Evolutionary conservation across 345 rosid species (phyloP).

Genomic region (Noccaea bulbosa): DNA sequence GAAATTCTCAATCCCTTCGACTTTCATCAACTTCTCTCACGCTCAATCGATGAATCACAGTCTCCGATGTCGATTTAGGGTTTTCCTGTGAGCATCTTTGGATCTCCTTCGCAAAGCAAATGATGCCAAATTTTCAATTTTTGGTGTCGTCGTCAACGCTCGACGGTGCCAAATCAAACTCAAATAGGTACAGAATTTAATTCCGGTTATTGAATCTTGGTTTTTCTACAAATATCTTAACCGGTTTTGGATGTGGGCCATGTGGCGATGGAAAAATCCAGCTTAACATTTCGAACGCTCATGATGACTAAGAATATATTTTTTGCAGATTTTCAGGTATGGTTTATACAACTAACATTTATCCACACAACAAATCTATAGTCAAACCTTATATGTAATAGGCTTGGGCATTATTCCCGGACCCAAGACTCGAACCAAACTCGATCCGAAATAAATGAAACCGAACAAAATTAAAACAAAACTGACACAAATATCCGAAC

Average conservation of each 20-base stretch:
- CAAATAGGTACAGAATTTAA: background rate
- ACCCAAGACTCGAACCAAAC: too few relatives aligned
- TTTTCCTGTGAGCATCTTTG: constrained; percentile 29
- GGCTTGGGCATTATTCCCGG: too few relatives aligned
- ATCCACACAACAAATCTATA: too few relatives aligned
- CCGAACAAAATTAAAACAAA: too few relatives aligned
- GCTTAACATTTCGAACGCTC: too few relatives aligned
- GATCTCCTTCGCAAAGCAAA: constrained; percentile 35
- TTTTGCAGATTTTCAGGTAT: too few relatives aligned
- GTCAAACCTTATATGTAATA: too few relatives aligned
- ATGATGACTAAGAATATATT: too few relatives aligned
- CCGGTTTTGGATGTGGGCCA: constrained; percentile 13
- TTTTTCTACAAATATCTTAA: background rate
- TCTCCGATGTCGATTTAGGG: constrained; percentile 39
- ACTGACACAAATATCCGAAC: too few relatives aligned
- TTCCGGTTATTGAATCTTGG: constrained; percentile 34
- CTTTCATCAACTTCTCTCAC: constrained; percentile 18
- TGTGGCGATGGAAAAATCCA: too few relatives aligned
- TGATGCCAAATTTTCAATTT: constrained; percentile 28
- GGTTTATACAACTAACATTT: too few relatives aligned
- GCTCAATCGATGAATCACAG: constrained; percentile 9
- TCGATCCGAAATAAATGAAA: too few relatives aligned
- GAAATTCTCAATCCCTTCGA: background rate
- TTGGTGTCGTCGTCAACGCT: constrained; percentile 39
- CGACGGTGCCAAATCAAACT: constrained; percentile 18